These are phyloP conservation scores for Chytridiales sp. DNA, from an alignment of 371 early-diverging fungal genomes.

Conservation along the genomic window DNA sequence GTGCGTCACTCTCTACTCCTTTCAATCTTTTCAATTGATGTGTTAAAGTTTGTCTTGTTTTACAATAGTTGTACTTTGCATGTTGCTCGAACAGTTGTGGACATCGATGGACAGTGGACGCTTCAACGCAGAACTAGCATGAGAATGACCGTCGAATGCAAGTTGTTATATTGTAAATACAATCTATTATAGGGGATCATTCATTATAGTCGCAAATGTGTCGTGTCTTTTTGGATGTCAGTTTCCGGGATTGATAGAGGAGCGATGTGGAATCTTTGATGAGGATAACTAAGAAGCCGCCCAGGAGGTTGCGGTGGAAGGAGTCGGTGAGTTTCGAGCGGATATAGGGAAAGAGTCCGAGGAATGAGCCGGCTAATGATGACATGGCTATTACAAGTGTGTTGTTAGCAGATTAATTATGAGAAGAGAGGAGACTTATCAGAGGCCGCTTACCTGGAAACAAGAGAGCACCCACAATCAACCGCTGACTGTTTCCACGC, in stretches of 20 bases:
- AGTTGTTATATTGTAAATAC: not conserved
- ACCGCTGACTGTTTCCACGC: slow-evolving; percentile 26
- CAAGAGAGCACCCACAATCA: slow-evolving; percentile 28
- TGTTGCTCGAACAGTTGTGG: slow-evolving; percentile 76
- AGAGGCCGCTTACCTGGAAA: no score
- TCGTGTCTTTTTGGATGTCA: not conserved
- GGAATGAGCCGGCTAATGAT: slow-evolving; percentile 16
- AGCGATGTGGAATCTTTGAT: slow-evolving; percentile 22
- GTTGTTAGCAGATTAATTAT: not conserved
- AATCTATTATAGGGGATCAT: not conserved
- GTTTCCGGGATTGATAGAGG: slow-evolving; percentile 14
- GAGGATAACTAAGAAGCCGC: slow-evolving; percentile 29
- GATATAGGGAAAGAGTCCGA: slow-evolving; percentile 20
- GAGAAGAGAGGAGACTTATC: slow-evolving; percentile 14
- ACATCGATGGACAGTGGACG: slow-evolving; percentile 64
- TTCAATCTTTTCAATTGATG: slow-evolving; percentile 9
- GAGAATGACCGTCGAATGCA: not conserved
- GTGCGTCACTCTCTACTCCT: no score
- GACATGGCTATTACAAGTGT: no score
- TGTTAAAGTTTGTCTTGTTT: not conserved
- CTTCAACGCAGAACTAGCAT: not conserved
- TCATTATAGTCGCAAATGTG: not conserved
- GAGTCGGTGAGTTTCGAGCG: slow-evolving; percentile 18
- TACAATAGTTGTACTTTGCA: slow-evolving; percentile 73
- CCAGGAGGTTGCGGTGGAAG: slow-evolving; percentile 35